Conservation (phyloP, 2,329 filamentous ascomycete genomes). For the Orbilia brochopaga region DNA sequence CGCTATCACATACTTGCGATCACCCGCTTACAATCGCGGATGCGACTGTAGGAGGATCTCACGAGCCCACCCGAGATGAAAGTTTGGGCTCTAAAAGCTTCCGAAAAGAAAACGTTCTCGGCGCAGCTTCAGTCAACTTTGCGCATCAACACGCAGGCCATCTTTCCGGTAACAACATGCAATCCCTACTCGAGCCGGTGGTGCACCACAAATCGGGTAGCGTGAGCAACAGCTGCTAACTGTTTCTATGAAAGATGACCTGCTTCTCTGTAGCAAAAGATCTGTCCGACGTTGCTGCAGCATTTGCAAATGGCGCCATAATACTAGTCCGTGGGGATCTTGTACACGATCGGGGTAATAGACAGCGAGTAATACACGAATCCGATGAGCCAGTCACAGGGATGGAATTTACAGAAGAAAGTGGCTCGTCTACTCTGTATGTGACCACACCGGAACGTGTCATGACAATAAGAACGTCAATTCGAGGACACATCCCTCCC, state of each 20-base stretch:
- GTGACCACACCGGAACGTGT: constrained; percentile 90
- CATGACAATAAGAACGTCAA: constrained; percentile 82
- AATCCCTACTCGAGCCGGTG: not conserved
- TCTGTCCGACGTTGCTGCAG: constrained; percentile 88
- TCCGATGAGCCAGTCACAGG: constrained; percentile 96
- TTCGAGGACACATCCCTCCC: constrained; percentile 85
- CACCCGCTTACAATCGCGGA: constrained; percentile 54
- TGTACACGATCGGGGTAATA: constrained; percentile 91
- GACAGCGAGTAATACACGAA: constrained; percentile 92
- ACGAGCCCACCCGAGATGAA: constrained; percentile 86
- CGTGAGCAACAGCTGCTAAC: not conserved
- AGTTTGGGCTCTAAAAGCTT: constrained; percentile 95
- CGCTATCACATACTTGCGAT: constrained; percentile 64
- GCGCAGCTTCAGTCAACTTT: constrained; percentile 88
- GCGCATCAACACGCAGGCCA: constrained; percentile 83
- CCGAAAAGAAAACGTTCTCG: constrained; percentile 88
- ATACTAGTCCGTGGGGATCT: constrained; percentile 92
- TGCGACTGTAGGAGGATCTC: constrained; percentile 74
- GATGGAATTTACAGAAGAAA: constrained; percentile 70
- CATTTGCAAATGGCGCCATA: constrained; percentile 93
- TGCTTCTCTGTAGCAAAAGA: constrained; percentile 89
- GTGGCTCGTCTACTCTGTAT: constrained; percentile 73
- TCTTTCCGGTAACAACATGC: constrained; percentile 75
- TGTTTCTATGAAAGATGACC: constrained; percentile 60
- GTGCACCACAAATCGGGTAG: not conserved